phyloP scores from a whole-genome alignment of 257 asterid species.

The Lycium ferocissimum region DNA sequence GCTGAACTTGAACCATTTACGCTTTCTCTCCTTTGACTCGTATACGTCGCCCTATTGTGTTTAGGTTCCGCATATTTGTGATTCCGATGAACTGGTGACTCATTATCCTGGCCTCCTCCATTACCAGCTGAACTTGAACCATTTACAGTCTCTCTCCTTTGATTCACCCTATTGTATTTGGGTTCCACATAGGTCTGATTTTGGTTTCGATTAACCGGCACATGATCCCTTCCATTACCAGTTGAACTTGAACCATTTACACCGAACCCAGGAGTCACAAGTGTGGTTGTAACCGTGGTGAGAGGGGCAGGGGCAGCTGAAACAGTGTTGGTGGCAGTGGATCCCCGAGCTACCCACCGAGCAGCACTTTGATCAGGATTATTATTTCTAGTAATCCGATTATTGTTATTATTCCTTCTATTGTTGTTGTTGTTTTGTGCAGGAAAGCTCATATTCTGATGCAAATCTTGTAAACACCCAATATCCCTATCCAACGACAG shows the following conservation, averaged over 20 bases:
- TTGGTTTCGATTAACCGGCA: slow-evolving; percentile 33
- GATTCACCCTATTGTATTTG: no score
- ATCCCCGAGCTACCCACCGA: slow-evolving; percentile 87
- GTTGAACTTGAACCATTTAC: slow-evolving; percentile 27
- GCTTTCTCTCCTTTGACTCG: no score
- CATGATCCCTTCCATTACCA: slow-evolving; percentile 37
- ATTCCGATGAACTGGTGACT: no score
- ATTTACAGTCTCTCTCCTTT: no score
- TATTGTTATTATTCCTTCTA: slow-evolving; percentile 55
- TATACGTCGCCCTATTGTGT: no score
- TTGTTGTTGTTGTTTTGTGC: slow-evolving; percentile 46
- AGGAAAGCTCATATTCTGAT: slow-evolving; percentile 81
- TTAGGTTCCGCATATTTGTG: no score
- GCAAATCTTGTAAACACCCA: slow-evolving; percentile 36
- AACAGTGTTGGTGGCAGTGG: slow-evolving; percentile 42
- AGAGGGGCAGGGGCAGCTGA: slow-evolving; percentile 35
- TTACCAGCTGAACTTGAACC: no score
- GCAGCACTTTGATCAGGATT: slow-evolving; percentile 51
- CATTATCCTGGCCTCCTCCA: no score
- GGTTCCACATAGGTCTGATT: slow-evolving; percentile 42
- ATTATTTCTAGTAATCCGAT: slow-evolving; percentile 51
- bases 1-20: no score
- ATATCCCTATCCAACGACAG: slow-evolving; percentile 40
- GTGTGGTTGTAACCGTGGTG: slow-evolving; percentile 31
- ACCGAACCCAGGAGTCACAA: slow-evolving; percentile 30